These are phyloP conservation scores for Yarrowia bubula DNA, from an alignment of 805 yeast genomes.

Conservation along the genomic window DNA sequence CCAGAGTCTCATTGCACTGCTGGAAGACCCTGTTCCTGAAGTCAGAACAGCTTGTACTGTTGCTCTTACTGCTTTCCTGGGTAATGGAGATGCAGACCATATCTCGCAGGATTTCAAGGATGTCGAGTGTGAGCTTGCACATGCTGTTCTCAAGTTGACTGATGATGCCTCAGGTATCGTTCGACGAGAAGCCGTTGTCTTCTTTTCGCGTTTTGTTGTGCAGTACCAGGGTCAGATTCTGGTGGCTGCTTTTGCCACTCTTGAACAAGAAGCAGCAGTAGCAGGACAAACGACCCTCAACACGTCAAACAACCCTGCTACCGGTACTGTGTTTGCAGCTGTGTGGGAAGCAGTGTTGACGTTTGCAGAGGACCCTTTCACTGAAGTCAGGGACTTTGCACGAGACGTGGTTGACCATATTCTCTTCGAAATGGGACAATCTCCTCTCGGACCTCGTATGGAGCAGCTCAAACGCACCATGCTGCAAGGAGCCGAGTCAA, in stretches of 20 bases:
- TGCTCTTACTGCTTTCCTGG: constrained; percentile 67
- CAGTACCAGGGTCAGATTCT: constrained; percentile 71
- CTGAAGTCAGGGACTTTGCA: constrained; percentile 72
- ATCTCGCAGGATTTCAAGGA: constrained; percentile 27
- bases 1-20: constrained; percentile 52
- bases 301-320: constrained; percentile 58
- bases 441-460: constrained; percentile 64
- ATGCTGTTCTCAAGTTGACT: constrained; percentile 61
- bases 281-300: constrained; percentile 62
- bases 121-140: constrained; percentile 56
- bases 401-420: constrained; percentile 73
- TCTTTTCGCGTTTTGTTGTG: constrained; percentile 69
- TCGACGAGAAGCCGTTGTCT: constrained; percentile 76
- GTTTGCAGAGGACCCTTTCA: constrained; percentile 82
- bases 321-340: constrained; percentile 81
- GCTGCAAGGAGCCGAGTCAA: background rate
- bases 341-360: constrained; percentile 83
- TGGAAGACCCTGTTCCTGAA: constrained; percentile 92
- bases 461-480: constrained; percentile 41
- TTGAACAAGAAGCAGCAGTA: constrained; percentile 72
- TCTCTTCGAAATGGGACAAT: constrained; percentile 58
- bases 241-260: constrained; percentile 80
- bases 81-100: constrained; percentile 37
- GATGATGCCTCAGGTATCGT: constrained; percentile 91
- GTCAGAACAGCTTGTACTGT: constrained; percentile 81